Conservation (phyloP, 2,329 filamentous ascomycete genomes). For the Phyllosticta citriasiana region DNA sequence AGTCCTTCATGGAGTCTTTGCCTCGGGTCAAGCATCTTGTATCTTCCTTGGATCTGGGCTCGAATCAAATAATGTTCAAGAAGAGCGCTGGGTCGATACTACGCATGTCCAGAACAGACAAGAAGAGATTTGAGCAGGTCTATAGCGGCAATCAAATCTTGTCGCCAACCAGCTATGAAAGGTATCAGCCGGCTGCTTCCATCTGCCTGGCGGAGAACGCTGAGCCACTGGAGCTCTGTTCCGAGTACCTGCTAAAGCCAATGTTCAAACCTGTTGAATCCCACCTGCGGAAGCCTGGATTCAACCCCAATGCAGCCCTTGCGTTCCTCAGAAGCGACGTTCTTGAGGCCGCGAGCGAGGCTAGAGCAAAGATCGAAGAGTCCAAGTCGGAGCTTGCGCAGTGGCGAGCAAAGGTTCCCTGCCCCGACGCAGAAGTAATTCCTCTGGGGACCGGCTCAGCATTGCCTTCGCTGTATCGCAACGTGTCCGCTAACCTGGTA, state of each 20-base stretch:
- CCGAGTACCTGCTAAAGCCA: conserved; percentile 31
- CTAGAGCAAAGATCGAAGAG: conserved; percentile 25
- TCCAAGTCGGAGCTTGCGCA: conserved; percentile 37
- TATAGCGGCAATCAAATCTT: conserved; percentile 33
- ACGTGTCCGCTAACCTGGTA: conserved; percentile 81
- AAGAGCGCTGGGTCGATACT: conserved; percentile 57
- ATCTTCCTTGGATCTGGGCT: conserved; percentile 61
- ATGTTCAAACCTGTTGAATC: conserved; percentile 28
- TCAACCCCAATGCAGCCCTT: conserved; percentile 33
- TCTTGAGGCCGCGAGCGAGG: conserved; percentile 41
- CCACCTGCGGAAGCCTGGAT: neutral
- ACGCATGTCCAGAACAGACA: conserved; percentile 62
- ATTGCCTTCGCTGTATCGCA: conserved; percentile 83
- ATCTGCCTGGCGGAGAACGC: conserved; percentile 11
- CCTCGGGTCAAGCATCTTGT: conserved; percentile 61
- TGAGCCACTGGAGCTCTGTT: neutral
- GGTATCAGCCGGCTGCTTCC: conserved; percentile 6
- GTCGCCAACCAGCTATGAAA: conserved; percentile 2
- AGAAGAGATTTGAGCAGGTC: conserved; percentile 61
- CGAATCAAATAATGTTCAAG: conserved; percentile 64
- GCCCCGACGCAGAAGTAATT: conserved; percentile 69
- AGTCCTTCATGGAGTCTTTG: conserved; percentile 58
- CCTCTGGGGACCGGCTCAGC: conserved; percentile 88
- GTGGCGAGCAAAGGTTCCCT: conserved; percentile 58
- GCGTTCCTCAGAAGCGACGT: conserved; percentile 36